Conservation (phyloP, 2,329 filamentous ascomycete genomes). For the Fusarium camptoceras region DNA sequence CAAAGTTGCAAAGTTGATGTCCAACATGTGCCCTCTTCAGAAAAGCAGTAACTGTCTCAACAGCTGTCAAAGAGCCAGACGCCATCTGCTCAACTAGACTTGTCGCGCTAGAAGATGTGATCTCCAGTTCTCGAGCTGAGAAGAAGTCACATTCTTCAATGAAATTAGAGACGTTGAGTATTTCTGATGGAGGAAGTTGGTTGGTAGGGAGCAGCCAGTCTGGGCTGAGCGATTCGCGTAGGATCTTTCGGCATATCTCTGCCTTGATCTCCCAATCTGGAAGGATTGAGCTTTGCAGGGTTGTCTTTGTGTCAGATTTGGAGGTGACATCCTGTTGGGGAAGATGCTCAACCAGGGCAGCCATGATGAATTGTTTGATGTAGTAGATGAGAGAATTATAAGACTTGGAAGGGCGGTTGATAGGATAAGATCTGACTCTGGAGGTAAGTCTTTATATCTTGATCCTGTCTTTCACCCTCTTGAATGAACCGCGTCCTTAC, state of each 20-base stretch:
- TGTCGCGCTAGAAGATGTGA: not conserved
- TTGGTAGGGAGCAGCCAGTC: not conserved
- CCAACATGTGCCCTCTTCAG: not conserved
- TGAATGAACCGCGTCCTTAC: fast-evolving
- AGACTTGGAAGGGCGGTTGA: too few relatives aligned
- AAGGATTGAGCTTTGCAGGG: not conserved
- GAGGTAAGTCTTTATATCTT: too few relatives aligned
- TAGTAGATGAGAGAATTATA: too few relatives aligned
- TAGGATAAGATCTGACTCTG: too few relatives aligned
- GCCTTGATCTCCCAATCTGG: not conserved
- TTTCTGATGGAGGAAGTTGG: not conserved
- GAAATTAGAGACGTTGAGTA: not conserved
- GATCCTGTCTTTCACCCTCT: too few relatives aligned
- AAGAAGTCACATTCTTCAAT: not conserved
- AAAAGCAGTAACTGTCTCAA: not conserved
- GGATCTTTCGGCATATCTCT: not conserved
- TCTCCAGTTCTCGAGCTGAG: not conserved
- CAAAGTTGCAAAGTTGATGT: not conserved
- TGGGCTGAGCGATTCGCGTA: not conserved
- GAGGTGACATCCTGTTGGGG: not conserved
- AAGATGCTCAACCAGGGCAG: not conserved
- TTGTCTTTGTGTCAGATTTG: too few relatives aligned
- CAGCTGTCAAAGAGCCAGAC: not conserved
- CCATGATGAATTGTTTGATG: not conserved
- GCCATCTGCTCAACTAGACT: not conserved